Evolutionary conservation across 2,329 filamentous ascomycete genomes (phyloP), one percentile per base, ranked within the genome.

Genomic region (Aspergillus neoniger): DNA sequence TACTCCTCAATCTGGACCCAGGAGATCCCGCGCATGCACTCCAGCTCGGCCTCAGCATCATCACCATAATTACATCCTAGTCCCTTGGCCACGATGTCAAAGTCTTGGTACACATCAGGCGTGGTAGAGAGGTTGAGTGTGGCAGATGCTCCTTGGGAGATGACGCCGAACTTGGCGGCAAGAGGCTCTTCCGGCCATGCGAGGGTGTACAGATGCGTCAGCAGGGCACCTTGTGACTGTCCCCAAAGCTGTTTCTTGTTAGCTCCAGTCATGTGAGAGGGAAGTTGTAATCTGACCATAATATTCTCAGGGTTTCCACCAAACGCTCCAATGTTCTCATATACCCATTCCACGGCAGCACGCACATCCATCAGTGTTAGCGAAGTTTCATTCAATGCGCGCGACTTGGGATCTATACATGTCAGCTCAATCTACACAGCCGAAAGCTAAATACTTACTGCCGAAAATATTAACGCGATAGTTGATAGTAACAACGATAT

Each of bases 401-500:
- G 39, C 5, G 62, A 63, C 15, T 64, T 67, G 15, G 65, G 65
- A 21, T 67, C 62, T 58, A 5, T 15, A 5, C 8, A 14, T 28
- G 52, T 55, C n/a, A n/a, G n/a, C n/a, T n/a, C n/a, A n/a, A n/a
- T n/a, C n/a, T n/a, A n/a, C n/a, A n/a, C n/a, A n/a, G n/a, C n/a
- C n/a, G n/a, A n/a, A n/a, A n/a, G n/a, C n/a, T n/a, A n/a, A n/a
- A n/a, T n/a, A n/a, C 41, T 44, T 2, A 55, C 53, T 55, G 15
- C 67, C 68, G 43, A 72, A 71, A 17, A 73, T 63, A 57, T 70
- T 71, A 21, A 71, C 55, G 6, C 72, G 58, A 36, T 72, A 74
- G 14, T 74, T 73, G 17, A 72, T 66, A 1, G 77, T 73, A 15
- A 81, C 77, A 9, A 79, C 78, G 53, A 81, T 76, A 62, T 77